Evolutionary conservation across 2,329 filamentous ascomycete species (phyloP).

Genomic region (Coniochaeta sp.): DNA sequence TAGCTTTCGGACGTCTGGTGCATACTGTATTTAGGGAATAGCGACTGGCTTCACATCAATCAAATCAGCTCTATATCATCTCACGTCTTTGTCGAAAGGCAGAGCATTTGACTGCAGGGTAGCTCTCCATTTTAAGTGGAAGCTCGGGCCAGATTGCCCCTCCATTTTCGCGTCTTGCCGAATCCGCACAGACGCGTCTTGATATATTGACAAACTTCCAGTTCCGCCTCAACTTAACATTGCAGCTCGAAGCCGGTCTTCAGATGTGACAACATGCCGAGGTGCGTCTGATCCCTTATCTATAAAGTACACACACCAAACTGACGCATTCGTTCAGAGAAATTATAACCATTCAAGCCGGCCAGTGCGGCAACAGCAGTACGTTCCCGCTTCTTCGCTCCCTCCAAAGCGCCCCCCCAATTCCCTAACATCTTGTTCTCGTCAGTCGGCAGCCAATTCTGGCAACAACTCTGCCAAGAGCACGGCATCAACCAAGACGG

Average conservation of each 20-base stretch:
- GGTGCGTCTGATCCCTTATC: conserved; percentile 12
- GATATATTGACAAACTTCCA: conserved; percentile 1
- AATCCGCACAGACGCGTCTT: conserved; percentile 1
- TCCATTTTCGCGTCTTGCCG: not conserved
- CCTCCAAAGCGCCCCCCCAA: too few relatives aligned
- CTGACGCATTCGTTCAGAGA: conserved; percentile 55
- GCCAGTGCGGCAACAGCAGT: conserved; percentile 99
- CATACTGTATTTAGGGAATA: too few relatives aligned
- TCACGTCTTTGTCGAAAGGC: too few relatives aligned
- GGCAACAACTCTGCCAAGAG: conserved; percentile 97
- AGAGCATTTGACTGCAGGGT: not conserved
- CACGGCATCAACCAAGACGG: conserved; percentile 97
- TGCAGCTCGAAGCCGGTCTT: conserved; percentile 1
- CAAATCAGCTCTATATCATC: too few relatives aligned
- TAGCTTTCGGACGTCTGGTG: too few relatives aligned
- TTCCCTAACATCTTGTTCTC: not conserved
- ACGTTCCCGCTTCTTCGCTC: too few relatives aligned
- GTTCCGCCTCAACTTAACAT: not conserved
- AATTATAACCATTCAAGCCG: conserved; percentile 98
- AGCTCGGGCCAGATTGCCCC: not conserved
- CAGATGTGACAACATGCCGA: conserved; percentile 21
- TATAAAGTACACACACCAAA: not conserved
- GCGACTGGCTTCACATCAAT: not conserved
- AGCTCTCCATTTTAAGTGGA: not conserved
- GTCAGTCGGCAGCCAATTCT: conserved; percentile 91